Conservation (phyloP, 805 yeast genomes). For the Metschnikowia kofuensis region DNA sequence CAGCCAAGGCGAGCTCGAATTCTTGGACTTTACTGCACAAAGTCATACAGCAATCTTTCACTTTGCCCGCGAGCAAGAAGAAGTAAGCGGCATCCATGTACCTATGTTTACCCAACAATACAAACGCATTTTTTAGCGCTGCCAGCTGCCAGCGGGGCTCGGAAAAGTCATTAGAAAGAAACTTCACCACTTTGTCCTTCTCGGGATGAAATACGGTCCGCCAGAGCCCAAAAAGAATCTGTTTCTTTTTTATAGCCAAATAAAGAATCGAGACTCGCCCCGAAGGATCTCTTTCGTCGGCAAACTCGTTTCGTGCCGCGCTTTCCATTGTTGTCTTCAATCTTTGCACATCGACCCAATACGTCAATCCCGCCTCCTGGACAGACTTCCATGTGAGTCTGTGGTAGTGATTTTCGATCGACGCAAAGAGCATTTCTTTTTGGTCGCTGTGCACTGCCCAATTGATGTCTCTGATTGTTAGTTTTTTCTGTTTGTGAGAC, state of each 20-base stretch:
- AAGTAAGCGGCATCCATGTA: constrained; percentile 85
- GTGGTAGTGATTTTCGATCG: constrained; percentile 42
- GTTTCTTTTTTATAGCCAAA: constrained; percentile 74
- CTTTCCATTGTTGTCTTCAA: constrained; percentile 50
- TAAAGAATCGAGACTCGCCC: constrained; percentile 70
- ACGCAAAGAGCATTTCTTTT: constrained; percentile 59
- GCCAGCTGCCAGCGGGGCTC: constrained; percentile 81
- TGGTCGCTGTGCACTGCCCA: constrained; percentile 88
- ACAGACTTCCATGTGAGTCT: constrained; percentile 61
- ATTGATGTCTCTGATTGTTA: constrained; percentile 75
- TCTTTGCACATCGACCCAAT: constrained; percentile 53
- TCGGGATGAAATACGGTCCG: constrained; percentile 74
- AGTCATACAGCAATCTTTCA: constrained; percentile 76
- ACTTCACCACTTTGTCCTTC: constrained; percentile 74
- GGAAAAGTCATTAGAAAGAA: constrained; percentile 72
- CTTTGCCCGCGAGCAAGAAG: constrained; percentile 72
- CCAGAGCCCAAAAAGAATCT: constrained; percentile 80
- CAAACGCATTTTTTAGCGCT: constrained; percentile 91
- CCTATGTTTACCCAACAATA: constrained; percentile 82
- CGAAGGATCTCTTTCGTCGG: constrained; percentile 62
- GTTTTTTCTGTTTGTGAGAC: constrained; percentile 45
- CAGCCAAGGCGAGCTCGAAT: constrained; percentile 70
- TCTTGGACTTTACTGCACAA: constrained; percentile 66
- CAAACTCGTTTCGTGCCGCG: constrained; percentile 71
- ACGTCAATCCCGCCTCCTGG: constrained; percentile 59